Evolutionary conservation across 1,284 basidiomycete species (phyloP).

Genomic region (Ceratobasidium sp.): DNA sequence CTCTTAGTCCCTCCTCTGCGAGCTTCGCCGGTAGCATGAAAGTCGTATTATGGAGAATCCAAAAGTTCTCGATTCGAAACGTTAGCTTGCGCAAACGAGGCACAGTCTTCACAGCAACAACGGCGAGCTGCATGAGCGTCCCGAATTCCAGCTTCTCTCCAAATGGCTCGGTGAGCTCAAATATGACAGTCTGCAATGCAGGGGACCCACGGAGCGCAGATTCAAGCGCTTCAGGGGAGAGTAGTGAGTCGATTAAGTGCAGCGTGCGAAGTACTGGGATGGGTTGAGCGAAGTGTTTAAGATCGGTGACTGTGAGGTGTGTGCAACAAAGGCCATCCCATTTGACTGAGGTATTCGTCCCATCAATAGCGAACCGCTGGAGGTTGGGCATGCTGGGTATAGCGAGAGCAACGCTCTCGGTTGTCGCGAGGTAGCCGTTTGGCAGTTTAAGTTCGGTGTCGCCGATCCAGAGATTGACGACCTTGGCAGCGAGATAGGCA

Average conservation of each 20-base stretch:
- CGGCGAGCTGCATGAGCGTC: slow-evolving; percentile 16
- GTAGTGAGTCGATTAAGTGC: slow-evolving; percentile 19
- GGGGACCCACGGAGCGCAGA: slow-evolving; percentile 6
- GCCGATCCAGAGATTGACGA: slow-evolving; percentile 36
- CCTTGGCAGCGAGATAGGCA: not conserved
- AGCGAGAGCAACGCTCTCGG: not conserved
- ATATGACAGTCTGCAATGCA: slow-evolving; percentile 29
- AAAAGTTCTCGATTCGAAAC: slow-evolving; percentile 41
- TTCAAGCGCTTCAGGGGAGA: slow-evolving; percentile 7
- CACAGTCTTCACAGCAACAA: slow-evolving; percentile 12
- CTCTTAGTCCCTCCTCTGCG: slow-evolving; percentile 7
- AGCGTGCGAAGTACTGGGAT: slow-evolving; percentile 28
- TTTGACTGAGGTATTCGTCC: not conserved
- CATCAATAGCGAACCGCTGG: slow-evolving; percentile 33
- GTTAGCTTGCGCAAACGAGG: slow-evolving; percentile 33
- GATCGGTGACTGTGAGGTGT: slow-evolving; percentile 27
- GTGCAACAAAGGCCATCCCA: slow-evolving; percentile 9
- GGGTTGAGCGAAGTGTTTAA: not conserved
- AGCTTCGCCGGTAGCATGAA: slow-evolving; percentile 19
- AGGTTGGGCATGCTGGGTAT: slow-evolving; percentile 21
- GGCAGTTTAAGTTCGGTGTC: not conserved
- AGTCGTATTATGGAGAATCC: slow-evolving; percentile 27
- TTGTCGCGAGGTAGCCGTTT: not conserved
- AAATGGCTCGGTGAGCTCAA: slow-evolving; percentile 22
- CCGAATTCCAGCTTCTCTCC: not conserved